Evolutionary conservation across 2,329 filamentous ascomycete species (phyloP), one percentile per base, ranked within the genome.

Genomic region (Fusarium sp.): DNA sequence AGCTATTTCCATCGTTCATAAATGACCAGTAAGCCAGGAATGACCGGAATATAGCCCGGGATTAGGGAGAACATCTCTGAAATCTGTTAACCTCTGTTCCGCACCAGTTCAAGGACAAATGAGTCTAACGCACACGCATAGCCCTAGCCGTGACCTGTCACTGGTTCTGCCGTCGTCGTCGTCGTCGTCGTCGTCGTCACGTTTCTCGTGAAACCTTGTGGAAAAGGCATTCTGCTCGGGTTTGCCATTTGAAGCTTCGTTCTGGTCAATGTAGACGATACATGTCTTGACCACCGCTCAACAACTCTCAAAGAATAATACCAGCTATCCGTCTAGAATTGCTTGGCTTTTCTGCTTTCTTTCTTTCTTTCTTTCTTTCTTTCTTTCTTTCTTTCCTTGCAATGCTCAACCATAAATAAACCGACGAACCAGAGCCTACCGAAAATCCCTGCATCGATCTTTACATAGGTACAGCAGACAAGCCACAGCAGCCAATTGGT

Each of bases 401-500:
- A 23, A 39, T 32, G 33, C 45, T 25, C 23, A 25, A 25, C 23
- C 23, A 25, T 25, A 25, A 25, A 25, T 25, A 25, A 25, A 25
- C 23, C 23, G 55, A 32, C 53, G 33, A 50, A 59, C 49, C 48
- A 60, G 17, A 41, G 6, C 9, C 43, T 27, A 36, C 14, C 23
- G 8, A 25, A 25, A 25, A 63, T 55, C 57, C 53, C 51, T 65
- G 59, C 33, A 60, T 45, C 50, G 48, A 53, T 50, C 38, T 32
- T 39, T 53, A 9, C 31, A 39, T 17, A 25, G n/a, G n/a, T n/a
- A n/a, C n/a, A n/a, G n/a, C n/a, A n/a, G 35, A 38, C 37, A 19
- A 41, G 53, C 49, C 50, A 52, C 44, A 47, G 41, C 44, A 54
- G 61, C 66, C 66, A 65, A 68, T 68, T 63, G 66, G 49, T 31